phyloP scores from a whole-genome alignment of 805 yeast genomes.

The Gaillardinia entomophila region DNA sequence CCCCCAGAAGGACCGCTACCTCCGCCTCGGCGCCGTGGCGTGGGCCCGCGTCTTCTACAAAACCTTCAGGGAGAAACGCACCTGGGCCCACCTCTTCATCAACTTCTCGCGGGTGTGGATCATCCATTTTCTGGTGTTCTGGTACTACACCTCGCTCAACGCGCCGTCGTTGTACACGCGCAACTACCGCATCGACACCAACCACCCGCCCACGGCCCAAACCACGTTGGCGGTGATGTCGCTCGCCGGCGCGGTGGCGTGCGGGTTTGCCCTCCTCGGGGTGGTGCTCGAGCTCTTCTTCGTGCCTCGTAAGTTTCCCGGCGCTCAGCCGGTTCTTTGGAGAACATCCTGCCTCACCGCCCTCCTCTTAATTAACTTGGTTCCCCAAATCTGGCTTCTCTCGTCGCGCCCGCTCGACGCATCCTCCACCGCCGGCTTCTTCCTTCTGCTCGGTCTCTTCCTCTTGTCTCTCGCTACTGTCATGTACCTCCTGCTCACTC shows the following conservation, averaged over 20 bases:
- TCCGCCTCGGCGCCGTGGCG: conserved; percentile 44
- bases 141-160: conserved; percentile 71
- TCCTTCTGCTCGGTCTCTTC: conserved; percentile 45
- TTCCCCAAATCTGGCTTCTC: conserved; percentile 52
- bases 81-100: conserved; percentile 69
- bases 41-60: conserved; percentile 71
- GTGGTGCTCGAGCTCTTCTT: conserved; percentile 52
- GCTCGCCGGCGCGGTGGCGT: conserved; percentile 60
- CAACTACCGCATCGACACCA: conserved; percentile 44
- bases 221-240: conserved; percentile 55
- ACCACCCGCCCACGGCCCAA: conserved; percentile 58
- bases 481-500: conserved; percentile 53
- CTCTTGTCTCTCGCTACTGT: conserved; percentile 49
- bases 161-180: conserved; percentile 62
- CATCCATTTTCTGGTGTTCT: conserved; percentile 65
- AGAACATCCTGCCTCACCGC: conserved; percentile 45
- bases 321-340: conserved; percentile 53
- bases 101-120: conserved; percentile 80
- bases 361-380: conserved; percentile 35
- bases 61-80: conserved; percentile 68
- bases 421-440: conserved; percentile 16
- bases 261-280: conserved; percentile 48
- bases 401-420: no score
- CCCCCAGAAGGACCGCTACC: conserved; percentile 52
- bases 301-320: conserved; percentile 71